Percentiles rank a stretch among this genome's conserved stretches.
Conservation (phyloP, 2,329 filamentous ascomycete species). For the Colletotrichum spaethianum region DNA sequence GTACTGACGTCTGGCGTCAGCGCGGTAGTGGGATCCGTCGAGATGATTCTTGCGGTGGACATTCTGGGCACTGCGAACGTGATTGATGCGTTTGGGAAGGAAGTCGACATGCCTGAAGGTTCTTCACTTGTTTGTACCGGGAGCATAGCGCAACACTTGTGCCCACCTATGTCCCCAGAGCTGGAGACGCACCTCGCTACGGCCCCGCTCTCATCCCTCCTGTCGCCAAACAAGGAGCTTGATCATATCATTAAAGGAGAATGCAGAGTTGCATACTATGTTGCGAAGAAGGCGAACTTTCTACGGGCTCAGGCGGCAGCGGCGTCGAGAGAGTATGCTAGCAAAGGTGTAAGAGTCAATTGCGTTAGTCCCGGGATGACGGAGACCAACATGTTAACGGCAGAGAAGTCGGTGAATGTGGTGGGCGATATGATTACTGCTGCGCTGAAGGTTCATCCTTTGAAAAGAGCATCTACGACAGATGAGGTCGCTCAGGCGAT, state of each 20-base stretch:
- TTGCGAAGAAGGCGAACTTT: slow-evolving; percentile 22
- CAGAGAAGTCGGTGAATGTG: slow-evolving; percentile 1
- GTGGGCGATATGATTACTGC: background rate
- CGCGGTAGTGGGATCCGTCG: too few species aligned
- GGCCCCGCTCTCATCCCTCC: background rate
- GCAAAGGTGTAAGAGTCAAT: slow-evolving; percentile 7
- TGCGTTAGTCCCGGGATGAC: slow-evolving; percentile 22
- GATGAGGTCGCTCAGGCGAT: slow-evolving; percentile 30
- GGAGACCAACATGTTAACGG: slow-evolving; percentile 28
- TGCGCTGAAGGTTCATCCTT: slow-evolving; percentile 8
- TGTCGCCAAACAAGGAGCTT: slow-evolving; percentile 1
- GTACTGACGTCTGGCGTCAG: background rate
- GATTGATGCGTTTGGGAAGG: background rate
- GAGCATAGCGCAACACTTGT: slow-evolving; percentile 12
- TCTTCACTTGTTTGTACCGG: slow-evolving; percentile 13
- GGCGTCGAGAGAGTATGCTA: background rate
- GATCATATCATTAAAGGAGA: background rate
- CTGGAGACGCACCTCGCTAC: slow-evolving; percentile 18
- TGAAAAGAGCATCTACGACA: slow-evolving; percentile 11
- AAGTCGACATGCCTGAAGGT: too few species aligned
- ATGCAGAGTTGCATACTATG: background rate
- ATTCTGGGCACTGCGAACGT: too few species aligned
- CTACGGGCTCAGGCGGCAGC: slow-evolving; percentile 14
- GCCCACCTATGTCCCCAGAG: background rate
- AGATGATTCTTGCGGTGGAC: too few species aligned